Evolutionary conservation across 1,284 basidiomycete genomes (phyloP).

Genomic region (Malassezia sp.): DNA sequence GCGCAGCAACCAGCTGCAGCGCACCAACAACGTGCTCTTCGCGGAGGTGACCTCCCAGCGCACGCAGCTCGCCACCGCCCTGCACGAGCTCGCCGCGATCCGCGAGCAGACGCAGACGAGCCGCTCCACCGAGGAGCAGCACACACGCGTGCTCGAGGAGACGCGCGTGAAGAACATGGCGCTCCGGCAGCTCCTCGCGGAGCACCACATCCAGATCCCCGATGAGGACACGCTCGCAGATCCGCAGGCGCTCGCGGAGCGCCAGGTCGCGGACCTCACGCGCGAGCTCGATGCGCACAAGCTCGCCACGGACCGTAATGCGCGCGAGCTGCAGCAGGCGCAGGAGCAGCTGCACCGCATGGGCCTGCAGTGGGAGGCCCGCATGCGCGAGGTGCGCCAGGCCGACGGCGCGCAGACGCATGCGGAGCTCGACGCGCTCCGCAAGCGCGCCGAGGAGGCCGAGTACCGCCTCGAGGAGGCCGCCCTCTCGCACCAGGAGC

Average conservation of each 20-base stretch:
- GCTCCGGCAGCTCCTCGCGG: slow-evolving; percentile 74
- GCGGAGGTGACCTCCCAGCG: slow-evolving; percentile 69
- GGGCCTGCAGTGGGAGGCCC: slow-evolving; percentile 37
- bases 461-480: slow-evolving; percentile 43
- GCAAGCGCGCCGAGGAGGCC: slow-evolving; percentile 50
- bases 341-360: slow-evolving; percentile 38
- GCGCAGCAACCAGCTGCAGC: slow-evolving; percentile 57
- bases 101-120: slow-evolving; percentile 46
- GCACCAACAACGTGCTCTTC: slow-evolving; percentile 60
- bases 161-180: slow-evolving; percentile 65
- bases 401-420: slow-evolving; percentile 30
- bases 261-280: slow-evolving; percentile 35
- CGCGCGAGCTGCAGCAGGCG: slow-evolving; percentile 37
- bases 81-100: slow-evolving; percentile 62
- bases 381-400: slow-evolving; percentile 49
- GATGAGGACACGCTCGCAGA: slow-evolving; percentile 38
- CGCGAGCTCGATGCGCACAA: slow-evolving; percentile 33
- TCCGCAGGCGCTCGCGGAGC: slow-evolving; percentile 32
- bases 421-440: slow-evolving; percentile 66
- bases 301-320: slow-evolving; percentile 27
- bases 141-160: slow-evolving; percentile 58
- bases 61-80: slow-evolving; percentile 61
- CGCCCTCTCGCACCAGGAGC: slow-evolving; percentile 39
- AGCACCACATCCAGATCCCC: slow-evolving; percentile 52
- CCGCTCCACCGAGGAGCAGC: slow-evolving; percentile 1